phyloP scores from a whole-genome alignment of 108 stramenopile genomes.

The Fragilariopsis cylindrus region DNA sequence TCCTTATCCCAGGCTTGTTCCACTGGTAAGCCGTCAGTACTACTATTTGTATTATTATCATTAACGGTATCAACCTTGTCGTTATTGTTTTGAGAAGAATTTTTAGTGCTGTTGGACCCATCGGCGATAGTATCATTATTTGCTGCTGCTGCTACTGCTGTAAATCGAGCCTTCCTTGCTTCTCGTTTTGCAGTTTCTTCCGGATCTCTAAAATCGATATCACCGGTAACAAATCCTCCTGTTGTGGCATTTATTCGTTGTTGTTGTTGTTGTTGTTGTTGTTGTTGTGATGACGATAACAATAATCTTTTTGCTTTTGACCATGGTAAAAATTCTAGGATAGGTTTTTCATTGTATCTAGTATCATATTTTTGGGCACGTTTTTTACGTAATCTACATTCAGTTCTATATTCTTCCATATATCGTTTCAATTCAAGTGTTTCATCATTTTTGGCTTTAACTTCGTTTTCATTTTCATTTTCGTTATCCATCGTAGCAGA shows the following conservation, averaged over 20 bases:
- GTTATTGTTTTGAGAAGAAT: constrained; percentile 19
- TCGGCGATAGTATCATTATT: constrained; percentile 4
- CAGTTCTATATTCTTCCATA: constrained; percentile 70
- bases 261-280: background rate
- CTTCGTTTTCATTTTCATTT: background rate
- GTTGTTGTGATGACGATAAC: background rate
- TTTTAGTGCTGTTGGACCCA: too few relatives aligned
- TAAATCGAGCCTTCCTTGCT: constrained; percentile 71
- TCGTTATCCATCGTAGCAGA: background rate
- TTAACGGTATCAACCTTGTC: constrained; percentile 24
- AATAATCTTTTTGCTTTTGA: constrained; percentile 58
- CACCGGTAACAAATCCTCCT: constrained; percentile 72
- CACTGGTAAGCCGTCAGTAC: constrained; percentile 44
- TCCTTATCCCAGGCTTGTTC: constrained; percentile 85
- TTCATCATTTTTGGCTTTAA: background rate
- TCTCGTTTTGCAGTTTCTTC: constrained; percentile 69
- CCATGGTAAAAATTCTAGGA: constrained; percentile 74
- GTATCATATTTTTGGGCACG: constrained; percentile 79
- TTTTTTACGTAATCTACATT: constrained; percentile 63
- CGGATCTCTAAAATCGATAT: constrained; percentile 62
- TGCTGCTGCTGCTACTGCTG: background rate
- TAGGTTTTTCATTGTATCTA: constrained; percentile 63
- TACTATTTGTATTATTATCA: constrained; percentile 17
- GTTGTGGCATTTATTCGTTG: constrained; percentile 41
- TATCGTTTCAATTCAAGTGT: background rate